A percentile compares a stretch with the other conserved stretches of the same genome.
phyloP scores from a whole-genome alignment of 345 rosid species.

The rapeseed (Brassica napus) region Da-Ae NC_063450.1:52181501-52182000 shows the following conservation, averaged over 20 bases:
- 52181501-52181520: background rate
- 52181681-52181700: conserved; percentile 6
- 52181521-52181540: background rate
- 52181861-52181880: background rate
- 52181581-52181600: conserved; percentile 24
- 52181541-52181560: conserved; percentile 20
- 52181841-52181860: background rate
- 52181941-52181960: background rate
- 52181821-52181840: background rate
- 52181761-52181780: background rate
- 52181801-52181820: background rate
- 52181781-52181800: background rate
- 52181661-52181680: conserved; percentile 18
- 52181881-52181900: background rate
- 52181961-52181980: background rate
- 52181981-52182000: background rate
- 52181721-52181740: background rate
- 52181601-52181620: conserved; percentile 17
- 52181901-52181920: background rate
- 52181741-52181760: background rate
- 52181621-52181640: conserved; percentile 30
- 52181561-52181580: background rate
- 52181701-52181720: background rate
- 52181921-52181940: background rate
- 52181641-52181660: conserved; percentile 35